Evolutionary conservation across 129 eudicot genomes (phyloP), one percentile per base, ranked within the genome.

Genomic region (Tagetes erecta): DNA sequence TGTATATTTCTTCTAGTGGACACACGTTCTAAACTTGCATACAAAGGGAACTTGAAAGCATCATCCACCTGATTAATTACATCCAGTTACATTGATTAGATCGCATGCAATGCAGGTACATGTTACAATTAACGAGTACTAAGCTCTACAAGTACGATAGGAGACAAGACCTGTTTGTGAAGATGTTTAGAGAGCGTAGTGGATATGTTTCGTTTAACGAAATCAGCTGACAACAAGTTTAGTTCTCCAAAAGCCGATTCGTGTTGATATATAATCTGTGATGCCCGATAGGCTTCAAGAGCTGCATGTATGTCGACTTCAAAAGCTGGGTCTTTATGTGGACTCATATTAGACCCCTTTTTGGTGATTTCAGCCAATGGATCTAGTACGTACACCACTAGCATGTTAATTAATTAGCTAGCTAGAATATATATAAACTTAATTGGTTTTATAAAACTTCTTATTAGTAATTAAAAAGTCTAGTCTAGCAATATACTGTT

Each of bases 241-340:
- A 72, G 84, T 72, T 80, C 75, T 67, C 72, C 86, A 60, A 82
- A 72, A 76, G 84, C 73, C 44, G 64, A 51, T 64, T 94, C 96
- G 62, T 84, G 83, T 50, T 80, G 78, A 79, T 72, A 66, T 50
- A 87, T 71, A 69, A 82, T 74, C 45, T 94, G 84, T 53, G 96
- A 85, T 52, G 97, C 97, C 57, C 46, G 82, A 78, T 86, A 82
- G 42, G 82, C 75, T 60, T 90, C 91, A 39, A 94, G 85, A n/a
- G 83, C 81, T 64, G 82, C 71, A 79, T 70, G 66, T 47, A 20
- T 20, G 27, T 74, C 44, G 78, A 82, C 91, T 73, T 73, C 85
- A 56, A 72, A 65, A 72, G 77, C 82, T 63, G 27, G 27, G 27
- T 20, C 27, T 20, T 20, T 20, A 20, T 20, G 27, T 20, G 27